Evolutionary conservation across 2,329 filamentous ascomycete genomes (phyloP), one percentile per base, ranked within the genome.

Genomic region (Alternaria brassicae): DNA sequence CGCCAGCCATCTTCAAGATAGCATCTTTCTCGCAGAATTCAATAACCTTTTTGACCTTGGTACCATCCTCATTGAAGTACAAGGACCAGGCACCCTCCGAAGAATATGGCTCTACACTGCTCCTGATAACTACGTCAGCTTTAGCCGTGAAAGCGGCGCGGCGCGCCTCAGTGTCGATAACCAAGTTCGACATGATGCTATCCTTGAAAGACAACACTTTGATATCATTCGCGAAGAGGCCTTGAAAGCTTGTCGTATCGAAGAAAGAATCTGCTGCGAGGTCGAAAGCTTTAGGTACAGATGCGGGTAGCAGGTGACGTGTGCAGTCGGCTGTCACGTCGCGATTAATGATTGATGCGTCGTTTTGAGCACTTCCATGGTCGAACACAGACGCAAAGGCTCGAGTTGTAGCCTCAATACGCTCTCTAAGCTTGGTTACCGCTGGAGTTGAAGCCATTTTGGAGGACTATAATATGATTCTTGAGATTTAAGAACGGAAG

Each of bases 31-130:
- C 56, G 27, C 56, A 53, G 39, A 58, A 58, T n/a, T 58, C 56
- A 28, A 58, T 27, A 10, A 58, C 50, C 36, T 50, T 58, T 8
- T 32, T 49, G 19, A 58, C 36, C 28, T 58, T 58, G 9, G 21
- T 27, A 13, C 50, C 56, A 12, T 54, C 50, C 23, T 58, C 50
- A 27, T 49, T 54, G 3, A 58, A 58, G 17, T 58, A 54, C 56
- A 58, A 54, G n/a, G 54, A 23, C 56, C 56, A 58, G 34, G 50
- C 56, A n/a, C n/a, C 25, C 42, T 54, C 56, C n/a, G n/a, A n/a
- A n/a, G 23, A 9, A 17, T 41, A 58, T 2, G 25, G 32, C 40
- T 54, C 50, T 25, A 41, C 50, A 4, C 28, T 54, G 6, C 42
- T 45, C 25, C 40, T 58, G 8, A 44, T 9, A 19, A 37, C 25